Evolutionary conservation across 176 grass and related monocot species (phyloP).

Genomic region (Phoenix roebelenii): DNA sequence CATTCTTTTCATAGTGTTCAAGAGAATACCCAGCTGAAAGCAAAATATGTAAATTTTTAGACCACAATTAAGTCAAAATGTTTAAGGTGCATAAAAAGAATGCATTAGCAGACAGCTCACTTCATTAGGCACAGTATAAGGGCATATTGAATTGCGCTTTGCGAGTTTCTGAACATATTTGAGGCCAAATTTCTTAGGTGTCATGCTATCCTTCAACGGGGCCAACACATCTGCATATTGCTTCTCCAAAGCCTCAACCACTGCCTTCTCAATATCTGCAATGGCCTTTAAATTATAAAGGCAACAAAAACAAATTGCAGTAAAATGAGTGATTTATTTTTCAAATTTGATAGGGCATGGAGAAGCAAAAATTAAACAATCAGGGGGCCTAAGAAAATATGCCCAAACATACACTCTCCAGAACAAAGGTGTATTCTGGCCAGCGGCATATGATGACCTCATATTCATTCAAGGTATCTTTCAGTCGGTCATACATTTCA

Average conservation of each 20-base stretch:
- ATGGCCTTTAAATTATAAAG: slow-evolving; percentile 66
- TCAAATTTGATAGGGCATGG: neutral
- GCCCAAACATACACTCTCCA: slow-evolving; percentile 78
- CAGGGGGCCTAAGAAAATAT: slow-evolving; percentile 7
- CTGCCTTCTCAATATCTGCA: slow-evolving; percentile 97
- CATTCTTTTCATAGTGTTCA: slow-evolving; percentile 96
- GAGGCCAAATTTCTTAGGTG: slow-evolving; percentile 93
- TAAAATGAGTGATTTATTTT: slow-evolving; percentile 12
- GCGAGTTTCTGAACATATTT: slow-evolving; percentile 90
- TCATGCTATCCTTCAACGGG: slow-evolving; percentile 77
- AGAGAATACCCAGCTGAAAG: slow-evolving; percentile 82
- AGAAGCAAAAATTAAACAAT: slow-evolving; percentile 1
- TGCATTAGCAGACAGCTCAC: slow-evolving; percentile 38
- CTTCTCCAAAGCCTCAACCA: slow-evolving; percentile 67
- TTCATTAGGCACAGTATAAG: slow-evolving; percentile 76
- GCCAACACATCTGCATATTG: slow-evolving; percentile 88
- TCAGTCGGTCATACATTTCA: slow-evolving; percentile 84
- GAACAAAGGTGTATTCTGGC: slow-evolving; percentile 91
- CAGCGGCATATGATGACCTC: slow-evolving; percentile 97
- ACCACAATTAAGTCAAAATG: neutral
- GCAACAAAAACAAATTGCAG: slow-evolving; percentile 19
- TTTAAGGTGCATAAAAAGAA: neutral
- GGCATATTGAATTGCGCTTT: slow-evolving; percentile 66
- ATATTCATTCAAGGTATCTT: slow-evolving; percentile 73
- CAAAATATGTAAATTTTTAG: slow-evolving; percentile 5